phyloP scores from a whole-genome alignment of 345 rosid species.

The Eucalyptus globulus region DNA sequence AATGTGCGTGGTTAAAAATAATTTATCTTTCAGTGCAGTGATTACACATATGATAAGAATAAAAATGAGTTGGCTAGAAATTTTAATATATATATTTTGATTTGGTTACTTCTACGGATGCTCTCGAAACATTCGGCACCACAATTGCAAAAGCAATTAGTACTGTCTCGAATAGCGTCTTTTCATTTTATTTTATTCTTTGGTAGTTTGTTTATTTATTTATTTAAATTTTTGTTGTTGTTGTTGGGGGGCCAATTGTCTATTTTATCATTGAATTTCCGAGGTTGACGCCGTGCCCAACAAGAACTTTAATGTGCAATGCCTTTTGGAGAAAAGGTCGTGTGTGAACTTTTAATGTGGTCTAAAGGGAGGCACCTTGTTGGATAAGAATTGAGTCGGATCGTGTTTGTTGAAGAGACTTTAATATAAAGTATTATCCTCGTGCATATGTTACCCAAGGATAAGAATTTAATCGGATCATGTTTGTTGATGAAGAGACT shows the following conservation, averaged over 20 bases:
- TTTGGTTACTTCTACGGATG: not conserved
- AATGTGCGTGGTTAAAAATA: not conserved
- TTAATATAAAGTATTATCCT: not conserved
- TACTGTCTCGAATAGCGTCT: not conserved
- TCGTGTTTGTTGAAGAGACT: not conserved
- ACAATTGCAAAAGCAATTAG: not conserved
- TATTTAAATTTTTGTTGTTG: not conserved
- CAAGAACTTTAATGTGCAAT: not conserved
- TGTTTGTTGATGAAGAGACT: not conserved
- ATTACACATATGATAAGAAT: not conserved
- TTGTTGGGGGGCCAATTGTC: not conserved
- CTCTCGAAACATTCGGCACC: not conserved
- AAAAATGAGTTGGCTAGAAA: not conserved
- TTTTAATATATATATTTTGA: not conserved
- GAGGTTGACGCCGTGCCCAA: not conserved
- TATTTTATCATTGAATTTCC: not conserved
- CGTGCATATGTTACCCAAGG: no score
- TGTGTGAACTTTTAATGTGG: not conserved
- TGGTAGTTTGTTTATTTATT: not conserved
- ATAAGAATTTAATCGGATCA: not conserved
- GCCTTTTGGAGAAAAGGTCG: not conserved
- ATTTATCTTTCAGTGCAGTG: not conserved
- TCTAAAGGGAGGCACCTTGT: not conserved
- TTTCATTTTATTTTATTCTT: not conserved
- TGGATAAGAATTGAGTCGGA: not conserved